phyloP scores from a whole-genome alignment of 2,329 filamentous ascomycete genomes.

The Cordyceps tenuipes region DNA sequence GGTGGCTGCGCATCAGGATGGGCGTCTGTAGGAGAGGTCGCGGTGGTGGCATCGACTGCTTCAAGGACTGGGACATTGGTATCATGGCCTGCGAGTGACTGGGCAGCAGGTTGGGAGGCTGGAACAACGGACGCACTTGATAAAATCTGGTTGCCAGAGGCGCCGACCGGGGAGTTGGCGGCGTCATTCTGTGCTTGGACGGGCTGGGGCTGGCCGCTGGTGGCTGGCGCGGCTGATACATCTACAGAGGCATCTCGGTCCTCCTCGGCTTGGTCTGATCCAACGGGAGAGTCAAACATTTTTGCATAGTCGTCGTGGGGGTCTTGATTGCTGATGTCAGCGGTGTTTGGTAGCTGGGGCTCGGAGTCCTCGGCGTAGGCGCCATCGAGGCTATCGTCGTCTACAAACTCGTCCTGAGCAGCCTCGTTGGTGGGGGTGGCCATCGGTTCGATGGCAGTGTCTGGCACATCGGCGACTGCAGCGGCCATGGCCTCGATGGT shows the following conservation, averaged over 20 bases:
- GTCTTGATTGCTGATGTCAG: slow-evolving; percentile 18
- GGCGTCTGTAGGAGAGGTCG: neutral
- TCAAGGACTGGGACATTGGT: neutral
- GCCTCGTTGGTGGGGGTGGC: slow-evolving; percentile 25
- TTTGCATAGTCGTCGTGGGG: slow-evolving; percentile 43
- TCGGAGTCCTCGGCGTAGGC: slow-evolving; percentile 34
- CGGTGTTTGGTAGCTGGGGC: slow-evolving; percentile 19
- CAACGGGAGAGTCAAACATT: slow-evolving; percentile 41
- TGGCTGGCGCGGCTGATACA: slow-evolving; percentile 35
- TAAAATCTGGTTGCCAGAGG: slow-evolving; percentile 20
- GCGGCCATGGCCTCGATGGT: slow-evolving; percentile 39
- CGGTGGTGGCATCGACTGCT: neutral
- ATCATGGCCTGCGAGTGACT: slow-evolving; percentile 6
- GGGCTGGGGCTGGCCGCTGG: slow-evolving; percentile 32
- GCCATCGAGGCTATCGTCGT: slow-evolving; percentile 41
- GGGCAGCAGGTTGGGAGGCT: slow-evolving; percentile 8
- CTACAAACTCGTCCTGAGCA: slow-evolving; percentile 30
- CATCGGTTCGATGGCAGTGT: slow-evolving; percentile 20
- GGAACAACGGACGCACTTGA: slow-evolving; percentile 18
- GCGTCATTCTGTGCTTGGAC: slow-evolving; percentile 22
- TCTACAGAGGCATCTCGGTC: slow-evolving; percentile 22
- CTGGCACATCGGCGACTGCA: slow-evolving; percentile 25
- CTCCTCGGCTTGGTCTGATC: slow-evolving; percentile 27
- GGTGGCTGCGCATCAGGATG: neutral
- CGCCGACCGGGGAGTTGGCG: slow-evolving; percentile 20